A percentile compares a stretch with the other conserved stretches of the same genome.
These are phyloP conservation scores for Leptographium radiaticola DNA, from an alignment of 2,329 filamentous ascomycete species.

Conservation along the genomic window DNA sequence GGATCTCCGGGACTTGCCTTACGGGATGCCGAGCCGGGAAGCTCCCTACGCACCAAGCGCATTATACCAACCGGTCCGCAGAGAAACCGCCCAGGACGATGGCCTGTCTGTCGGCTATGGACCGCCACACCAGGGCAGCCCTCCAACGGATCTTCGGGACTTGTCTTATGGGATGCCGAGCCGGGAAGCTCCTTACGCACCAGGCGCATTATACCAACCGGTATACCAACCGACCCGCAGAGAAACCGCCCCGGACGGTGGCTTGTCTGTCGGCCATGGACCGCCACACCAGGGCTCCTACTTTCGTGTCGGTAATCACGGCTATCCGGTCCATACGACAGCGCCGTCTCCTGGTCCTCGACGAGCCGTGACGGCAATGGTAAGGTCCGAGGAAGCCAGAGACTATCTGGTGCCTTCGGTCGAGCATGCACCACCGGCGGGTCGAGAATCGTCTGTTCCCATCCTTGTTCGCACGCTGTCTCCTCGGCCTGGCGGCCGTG, in stretches of 20 bases:
- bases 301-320: background rate
- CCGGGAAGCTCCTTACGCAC: background rate
- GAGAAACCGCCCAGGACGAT: background rate
- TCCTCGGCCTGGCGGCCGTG: constrained; percentile 1
- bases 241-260: background rate
- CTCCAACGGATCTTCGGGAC: background rate
- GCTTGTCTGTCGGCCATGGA: background rate
- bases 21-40: background rate
- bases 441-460: constrained; percentile 3
- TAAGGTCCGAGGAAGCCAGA: constrained; percentile 16
- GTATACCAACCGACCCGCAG: background rate
- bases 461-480: constrained; percentile 12
- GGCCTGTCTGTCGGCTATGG: background rate
- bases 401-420: constrained; percentile 34
- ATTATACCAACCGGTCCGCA: background rate
- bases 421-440: constrained; percentile 27
- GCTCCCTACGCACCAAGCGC: background rate
- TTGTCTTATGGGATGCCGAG: background rate
- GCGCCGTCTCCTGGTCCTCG: background rate
- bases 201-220: background rate
- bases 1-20: background rate
- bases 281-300: background rate
- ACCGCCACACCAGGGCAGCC: background rate
- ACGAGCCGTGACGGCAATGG: background rate
- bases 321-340: background rate